phyloP scores from a whole-genome alignment of 1,284 basidiomycete species.

The Polyporus tsugae region DNA sequence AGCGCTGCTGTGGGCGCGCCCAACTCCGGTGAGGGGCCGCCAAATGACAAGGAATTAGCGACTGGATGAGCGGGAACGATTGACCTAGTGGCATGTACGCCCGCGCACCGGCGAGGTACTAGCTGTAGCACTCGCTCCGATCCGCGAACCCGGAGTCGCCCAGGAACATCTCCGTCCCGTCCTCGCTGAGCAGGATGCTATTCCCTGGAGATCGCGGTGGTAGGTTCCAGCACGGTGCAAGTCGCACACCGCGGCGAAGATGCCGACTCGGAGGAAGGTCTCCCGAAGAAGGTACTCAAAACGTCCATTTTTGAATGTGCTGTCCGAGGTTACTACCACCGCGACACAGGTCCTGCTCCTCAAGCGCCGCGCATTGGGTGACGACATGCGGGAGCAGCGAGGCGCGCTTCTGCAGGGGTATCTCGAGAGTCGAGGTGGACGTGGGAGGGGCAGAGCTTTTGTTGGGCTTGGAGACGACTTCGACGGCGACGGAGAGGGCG shows the following conservation, averaged over 20 bases:
- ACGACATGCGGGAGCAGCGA: constrained; percentile 63
- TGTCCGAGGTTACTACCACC: constrained; percentile 71
- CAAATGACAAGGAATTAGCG: neutral
- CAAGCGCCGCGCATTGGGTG: constrained; percentile 61
- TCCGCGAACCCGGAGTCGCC: constrained; percentile 75
- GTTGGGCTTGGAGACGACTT: constrained; percentile 36
- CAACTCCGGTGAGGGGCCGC: neutral
- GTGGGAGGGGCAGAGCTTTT: neutral
- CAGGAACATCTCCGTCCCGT: constrained; percentile 57
- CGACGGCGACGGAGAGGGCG: constrained; percentile 12
- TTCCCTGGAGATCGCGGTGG: constrained; percentile 80
- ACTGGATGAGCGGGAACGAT: constrained; percentile 17
- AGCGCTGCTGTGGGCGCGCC: constrained; percentile 36
- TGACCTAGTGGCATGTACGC: constrained; percentile 68
- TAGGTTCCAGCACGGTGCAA: constrained; percentile 66
- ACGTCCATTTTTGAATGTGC: constrained; percentile 56
- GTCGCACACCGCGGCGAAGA: constrained; percentile 66
- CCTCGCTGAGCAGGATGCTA: constrained; percentile 56
- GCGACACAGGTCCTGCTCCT: constrained; percentile 62
- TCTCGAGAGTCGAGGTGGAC: constrained; percentile 32
- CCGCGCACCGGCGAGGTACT: constrained; percentile 50
- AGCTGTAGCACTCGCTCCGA: constrained; percentile 53
- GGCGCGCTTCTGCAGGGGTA: constrained; percentile 56
- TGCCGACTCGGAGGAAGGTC: constrained; percentile 55
- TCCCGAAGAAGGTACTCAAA: constrained; percentile 57